Evolutionary conservation across 1,284 basidiomycete species (phyloP), one percentile per base, ranked within the genome.

Genomic region (Crucibulum cyathiforme): DNA sequence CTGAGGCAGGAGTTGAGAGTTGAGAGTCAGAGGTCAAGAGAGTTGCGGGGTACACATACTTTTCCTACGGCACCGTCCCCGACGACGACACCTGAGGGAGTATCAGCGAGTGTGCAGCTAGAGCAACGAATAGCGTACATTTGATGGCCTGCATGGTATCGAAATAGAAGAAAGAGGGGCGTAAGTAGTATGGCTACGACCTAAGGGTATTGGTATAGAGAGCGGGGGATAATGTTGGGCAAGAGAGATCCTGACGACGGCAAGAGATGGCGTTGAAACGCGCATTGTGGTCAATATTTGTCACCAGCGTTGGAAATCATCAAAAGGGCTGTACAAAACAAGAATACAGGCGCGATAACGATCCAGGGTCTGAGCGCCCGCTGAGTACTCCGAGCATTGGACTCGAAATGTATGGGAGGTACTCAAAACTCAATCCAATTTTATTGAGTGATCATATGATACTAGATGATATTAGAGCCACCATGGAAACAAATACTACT

Each of bases 11-110:
- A 46, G 36, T 52, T 51, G 52, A 48, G 24, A 46, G 36, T 52
- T 51, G 52, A 48, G 37, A 19, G 46, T 54, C 34, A 53, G 55
- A 51, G 46, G 48, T 49, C 53, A 24, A 43, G 47, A 41, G 6
- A 41, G 31, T 36, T n/a, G 17, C 8, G 31, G 34, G 17, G 15
- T 9, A 36, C 45, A 37, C 47, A 36, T 47, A 92, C 96, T 93
- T 98, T 99, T 81, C 97, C 97, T 72, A 99, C 97, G 58, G 97
- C 97, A 90, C 97, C 97, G 84, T 99, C 97, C 72, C 97, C 97
- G 62, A 99, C 97, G 73, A 98, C 96, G 79, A 98, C 97, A 85
- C 94, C 94, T 94, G 77, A 55, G 63, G 58, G 63, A 59, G 58
- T 57, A 67, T 77, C 60, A 77, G 76, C 67, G 64, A 71, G 58